Base-by-base conservation (phyloP, 2,329 filamentous ascomycete species). In the Biscogniauxia mediterranea region DNA sequence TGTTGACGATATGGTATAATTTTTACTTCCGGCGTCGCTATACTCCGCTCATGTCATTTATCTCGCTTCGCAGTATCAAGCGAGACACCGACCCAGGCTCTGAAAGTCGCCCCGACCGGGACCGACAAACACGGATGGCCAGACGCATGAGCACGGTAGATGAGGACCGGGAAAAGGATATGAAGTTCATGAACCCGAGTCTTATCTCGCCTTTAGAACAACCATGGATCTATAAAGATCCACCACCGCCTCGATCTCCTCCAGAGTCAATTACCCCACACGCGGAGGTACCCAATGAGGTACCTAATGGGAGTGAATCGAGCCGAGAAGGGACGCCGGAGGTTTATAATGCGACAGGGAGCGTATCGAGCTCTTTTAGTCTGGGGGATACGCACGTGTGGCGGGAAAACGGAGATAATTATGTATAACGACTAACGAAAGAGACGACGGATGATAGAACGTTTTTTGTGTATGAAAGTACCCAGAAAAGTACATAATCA, bases 41-140 rank as follows among this genome's bases (percentile, higher is more conserved):
- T 70, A 90, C 92, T 70, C 94, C 95, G 0, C 78, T 99, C 62
- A 97, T 93, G 75, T 89, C 88, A 68, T 97, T 95, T 73, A 98
- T 99, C 73, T 93, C 96, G 26, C 80, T 99, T 52, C 85, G 92
- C 64, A 96, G 92, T 69, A 92, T 99, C 61, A 85, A 89, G 66
- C 81, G 86, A 25, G 83, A 85, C 2, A 81, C 86, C 60, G 79
- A 82, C n/a, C 79, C 81, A 49, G 77, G 81, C 6, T 78, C 76
- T 7, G 74, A 76, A 19, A 76, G 76, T 42, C 78, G 78, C 56
- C 72, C 80, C 28, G 80, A 83, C 15, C 71, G 73, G 7, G 74
- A 75, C 9, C 74, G 74, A 17, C 72, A 77, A 55, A 75, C 78
- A 53, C 74, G 77, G 17, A 63, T 83, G 54, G 62, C 83, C 32